Conservation (phyloP, 345 rosid genomes). For the Dipteronia sinensis region DNA sequence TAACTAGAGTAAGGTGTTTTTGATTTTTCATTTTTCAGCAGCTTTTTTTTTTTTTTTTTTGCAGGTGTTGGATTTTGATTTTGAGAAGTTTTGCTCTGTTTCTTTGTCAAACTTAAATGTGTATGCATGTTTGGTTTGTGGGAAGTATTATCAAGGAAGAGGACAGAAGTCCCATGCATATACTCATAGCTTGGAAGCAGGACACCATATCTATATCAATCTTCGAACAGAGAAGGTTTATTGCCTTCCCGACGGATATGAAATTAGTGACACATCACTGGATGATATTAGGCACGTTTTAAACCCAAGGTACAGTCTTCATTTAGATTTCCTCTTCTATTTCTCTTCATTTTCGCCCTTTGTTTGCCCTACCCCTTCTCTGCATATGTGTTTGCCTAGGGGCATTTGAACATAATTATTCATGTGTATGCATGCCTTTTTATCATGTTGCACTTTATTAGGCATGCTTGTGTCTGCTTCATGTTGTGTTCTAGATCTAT, state of each 20-base stretch:
- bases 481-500: neutral
- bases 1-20: neutral
- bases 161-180: constrained; percentile 94
- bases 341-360: neutral
- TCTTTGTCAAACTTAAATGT: constrained; percentile 85
- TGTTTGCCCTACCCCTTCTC: too few species aligned
- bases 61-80: constrained; percentile 98
- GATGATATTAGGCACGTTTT: constrained; percentile 96
- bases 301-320: constrained; percentile 67
- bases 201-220: constrained; percentile 94
- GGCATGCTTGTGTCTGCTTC: neutral
- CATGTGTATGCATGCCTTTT: neutral
- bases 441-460: too few species aligned
- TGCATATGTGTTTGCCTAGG: neutral
- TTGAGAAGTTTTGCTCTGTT: constrained; percentile 94
- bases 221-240: constrained; percentile 87
- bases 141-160: constrained; percentile 96
- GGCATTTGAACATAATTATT: neutral
- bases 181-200: constrained; percentile 97
- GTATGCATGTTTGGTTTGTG: constrained; percentile 95
- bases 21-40: neutral
- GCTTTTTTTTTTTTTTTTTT: constrained; percentile 6
- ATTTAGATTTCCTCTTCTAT: neutral
- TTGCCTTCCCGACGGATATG: constrained; percentile 98
- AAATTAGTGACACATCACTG: constrained; percentile 87